Base-by-base conservation (phyloP, 345 rosid genomes). In the Eucalyptus marginata region DNA sequence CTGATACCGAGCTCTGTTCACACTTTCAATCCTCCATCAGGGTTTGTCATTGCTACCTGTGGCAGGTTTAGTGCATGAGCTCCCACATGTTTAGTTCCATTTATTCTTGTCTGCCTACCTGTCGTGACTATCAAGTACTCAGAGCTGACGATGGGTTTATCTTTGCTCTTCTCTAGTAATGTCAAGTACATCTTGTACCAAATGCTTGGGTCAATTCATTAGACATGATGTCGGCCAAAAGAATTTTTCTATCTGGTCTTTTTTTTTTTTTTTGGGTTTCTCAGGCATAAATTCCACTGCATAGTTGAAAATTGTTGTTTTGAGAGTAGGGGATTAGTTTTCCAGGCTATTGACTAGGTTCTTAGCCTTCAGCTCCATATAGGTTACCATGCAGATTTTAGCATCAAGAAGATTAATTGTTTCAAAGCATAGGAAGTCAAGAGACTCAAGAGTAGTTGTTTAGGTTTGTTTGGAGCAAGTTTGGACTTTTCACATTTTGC, bases 401-500 rank as follows among this genome's bases (percentile, higher is more conserved):
- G 46, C 81, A 71, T 71, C 12, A 71, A 36, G 81, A 0, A 33
- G 4, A 71, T 9, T 0, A 71, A 36, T 0, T 5, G 14, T 36
- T 17, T 33, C 3, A 33, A 0, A 36, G 81, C 81, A 36, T 18
- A 18, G 36, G 24, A 66, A 66, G 12, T 71, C 44, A 0, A 33
- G 44, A 17, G 81, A 33, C 81, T 33, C 14, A 1, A 9, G 43
- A 68, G 44, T 17, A 9, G 44, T 36, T 10, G 1, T 16, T 68
- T 68, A 68, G 24, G 80, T 33, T 68, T 33, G 43, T 33, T 8
- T 71, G 25, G 81, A 0, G 25, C 24, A 0, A 71, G 81, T 18
- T 17, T 18, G 7, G 0, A 2, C 0, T 71, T 71, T 36, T 33
- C 13, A 0, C 25, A 10, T 71, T 18, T 10, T 36, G 24, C 81